A percentile compares a stretch with the other conserved stretches of the same genome.
phyloP scores from a whole-genome alignment of 345 rosid species.

The Balakata baccata region DNA sequence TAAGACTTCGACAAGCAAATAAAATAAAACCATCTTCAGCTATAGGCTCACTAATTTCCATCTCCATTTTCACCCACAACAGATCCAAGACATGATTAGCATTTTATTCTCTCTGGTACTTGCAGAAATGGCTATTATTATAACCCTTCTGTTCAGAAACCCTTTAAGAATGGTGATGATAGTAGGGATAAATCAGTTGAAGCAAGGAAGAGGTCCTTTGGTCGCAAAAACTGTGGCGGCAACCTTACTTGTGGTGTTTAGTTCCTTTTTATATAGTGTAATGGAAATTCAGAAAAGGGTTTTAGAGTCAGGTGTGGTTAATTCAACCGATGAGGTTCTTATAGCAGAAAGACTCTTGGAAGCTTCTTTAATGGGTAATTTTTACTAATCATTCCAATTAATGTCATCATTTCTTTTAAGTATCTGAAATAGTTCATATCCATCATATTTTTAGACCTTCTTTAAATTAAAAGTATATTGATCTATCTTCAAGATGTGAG shows the following conservation, averaged over 20 bases:
- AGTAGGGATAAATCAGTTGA: constrained; percentile 32
- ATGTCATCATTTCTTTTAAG: neutral
- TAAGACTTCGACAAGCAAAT: constrained; percentile 3
- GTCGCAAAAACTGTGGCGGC: constrained; percentile 41
- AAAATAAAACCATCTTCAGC: neutral
- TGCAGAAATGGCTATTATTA: constrained; percentile 37
- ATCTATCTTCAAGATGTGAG: no score
- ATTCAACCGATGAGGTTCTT: constrained; percentile 49
- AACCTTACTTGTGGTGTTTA: constrained; percentile 41
- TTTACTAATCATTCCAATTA: no score
- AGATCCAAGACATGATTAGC: constrained; percentile 32
- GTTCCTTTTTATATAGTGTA: constrained; percentile 19
- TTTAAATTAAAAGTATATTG: no score
- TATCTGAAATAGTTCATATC: neutral
- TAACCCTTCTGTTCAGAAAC: constrained; percentile 31
- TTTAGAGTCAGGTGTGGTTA: constrained; percentile 30
- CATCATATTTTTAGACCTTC: no score
- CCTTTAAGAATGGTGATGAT: constrained; percentile 45
- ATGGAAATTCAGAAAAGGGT: constrained; percentile 28
- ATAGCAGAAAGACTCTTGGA: constrained; percentile 37
- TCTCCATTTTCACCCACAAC: neutral
- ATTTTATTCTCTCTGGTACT: constrained; percentile 36
- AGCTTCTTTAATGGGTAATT: constrained; percentile 44
- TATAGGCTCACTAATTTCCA: neutral
- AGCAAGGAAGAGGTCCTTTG: constrained; percentile 45